Evolutionary conservation across 2,329 filamentous ascomycete genomes (phyloP), one percentile per base, ranked within the genome.

Genomic region (Aspergillus piperis): DNA sequence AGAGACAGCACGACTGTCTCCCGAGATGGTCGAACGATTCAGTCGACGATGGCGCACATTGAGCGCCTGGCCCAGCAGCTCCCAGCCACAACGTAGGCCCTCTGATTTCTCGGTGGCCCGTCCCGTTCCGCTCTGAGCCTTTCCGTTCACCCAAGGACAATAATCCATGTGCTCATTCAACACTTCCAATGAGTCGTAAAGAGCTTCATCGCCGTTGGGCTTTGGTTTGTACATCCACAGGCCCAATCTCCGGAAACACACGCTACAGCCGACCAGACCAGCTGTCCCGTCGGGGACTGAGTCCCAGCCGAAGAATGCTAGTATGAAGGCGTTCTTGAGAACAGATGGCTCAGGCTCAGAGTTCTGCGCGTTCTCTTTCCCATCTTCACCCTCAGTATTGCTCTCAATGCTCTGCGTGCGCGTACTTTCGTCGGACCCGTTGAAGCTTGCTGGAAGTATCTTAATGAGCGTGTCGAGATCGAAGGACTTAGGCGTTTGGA

Each of bases 181-280:
- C 4, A 87, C 86, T 69, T 94, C 88, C 1, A 95, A 81, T 58
- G 86, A 83, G 5, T 71, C 70, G 57, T 76, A 76, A 8, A 77
- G 67, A 11, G 73, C 64, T 0, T 67, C 57, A 13, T 71, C 72
- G 15, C 74, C 76, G 30, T 89, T 84, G 68, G 86, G 85, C 75
- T 88, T 92, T 74, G 88, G 88, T 70, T 88, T 90, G 74, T 96
- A 98, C 81, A 99, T 89, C 95, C 95, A 99, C 2, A 99, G 82
- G 0, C 95, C 95, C 0, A 98, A 82, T 1, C 93, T 87, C 61
- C 95, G 88, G 70, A 96, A 90, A 73, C 95, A 99, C 19, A 91
- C 90, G 60, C 89, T 84, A 75, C 95, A 99, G 4, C 87, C 88
- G 5, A 90, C 88, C 15, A 94, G 85, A 62, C 91, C 90, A 8